Evolutionary conservation across 129 eudicot genomes (phyloP), one percentile per base, ranked within the genome.

Genomic region (Smallanthus sonchifolius): DNA sequence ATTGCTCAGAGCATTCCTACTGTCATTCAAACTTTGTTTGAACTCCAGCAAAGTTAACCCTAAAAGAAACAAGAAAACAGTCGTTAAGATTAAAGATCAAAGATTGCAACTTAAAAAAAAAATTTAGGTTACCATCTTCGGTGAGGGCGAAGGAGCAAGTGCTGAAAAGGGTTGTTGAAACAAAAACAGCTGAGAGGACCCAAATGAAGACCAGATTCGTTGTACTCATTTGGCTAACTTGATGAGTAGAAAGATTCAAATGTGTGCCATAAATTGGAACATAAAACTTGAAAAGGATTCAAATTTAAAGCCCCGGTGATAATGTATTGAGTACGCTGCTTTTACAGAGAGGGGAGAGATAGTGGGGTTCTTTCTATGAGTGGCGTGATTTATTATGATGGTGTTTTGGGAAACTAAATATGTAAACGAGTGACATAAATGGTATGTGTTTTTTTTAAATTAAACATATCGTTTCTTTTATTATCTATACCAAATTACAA

Each of bases 41-140:
- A 94, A 43, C 83, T 94, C 96, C 86, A 94, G 75, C 85, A 94
- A 80, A 54, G 93, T n/a, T 30, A 88, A 55, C 66, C 98, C 98
- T 94, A 65, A 47, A 84, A 69, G 20, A 62, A 67, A 79, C 7
- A 62, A 47, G 28, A 63, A 60, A 17, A 36, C 57, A 48, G 40
- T 7, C 61, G 79, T 45, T 63, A 59, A 44, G 57, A 39, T 47
- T 9, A 39, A 19, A 78, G 60, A 42, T 17, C 6, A 82, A 57
- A 71, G 28, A 15, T 14, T 34, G 34, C 10, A 56, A 7, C 35
- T 30, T 17, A 63, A 13, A 17, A 36, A 66, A 40, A 24, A 2
- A 65, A 65, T 13, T 16, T 57, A 34, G 38, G 4, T 67, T 83
- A 93, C 98, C 98, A 86, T 93, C 98, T 83, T 86, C 86, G 8